Percentiles rank a stretch among this genome's conserved stretches.
Evolutionary conservation across 1,284 basidiomycete genomes (phyloP).

Genomic region (Pseudozyma tsukubaensis): DNA sequence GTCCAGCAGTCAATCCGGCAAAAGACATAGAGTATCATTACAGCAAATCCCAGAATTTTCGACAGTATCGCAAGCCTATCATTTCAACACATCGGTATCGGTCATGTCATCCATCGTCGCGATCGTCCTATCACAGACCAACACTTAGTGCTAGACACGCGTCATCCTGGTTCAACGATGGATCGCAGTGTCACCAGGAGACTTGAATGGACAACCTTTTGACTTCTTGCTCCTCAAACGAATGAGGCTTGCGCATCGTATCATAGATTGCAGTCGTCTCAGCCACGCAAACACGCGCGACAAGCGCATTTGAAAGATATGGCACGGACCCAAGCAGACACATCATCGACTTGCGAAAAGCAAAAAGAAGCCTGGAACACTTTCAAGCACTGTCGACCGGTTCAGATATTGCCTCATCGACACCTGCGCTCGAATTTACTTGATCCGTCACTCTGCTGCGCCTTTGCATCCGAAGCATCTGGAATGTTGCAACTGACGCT

Average conservation of each 20-base stretch:
- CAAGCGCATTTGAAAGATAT: too few relatives aligned
- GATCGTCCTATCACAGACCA: not conserved
- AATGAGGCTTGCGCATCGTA: too few relatives aligned
- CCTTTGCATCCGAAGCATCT: not conserved
- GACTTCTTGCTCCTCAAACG: not conserved
- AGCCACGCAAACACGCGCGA: too few relatives aligned
- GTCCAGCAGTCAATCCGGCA: not conserved
- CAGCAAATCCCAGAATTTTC: not conserved
- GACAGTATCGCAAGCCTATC: not conserved
- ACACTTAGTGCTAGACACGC: not conserved
- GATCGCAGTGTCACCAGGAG: too few relatives aligned
- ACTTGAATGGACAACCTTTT: not conserved
- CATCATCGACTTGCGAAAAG: too few relatives aligned
- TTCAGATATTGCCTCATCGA: not conserved
- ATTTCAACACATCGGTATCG: not conserved
- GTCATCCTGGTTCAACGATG: not conserved
- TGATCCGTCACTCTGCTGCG: not conserved
- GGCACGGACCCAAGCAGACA: too few relatives aligned
- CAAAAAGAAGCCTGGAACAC: too few relatives aligned
- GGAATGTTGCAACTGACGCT: constrained; percentile 7
- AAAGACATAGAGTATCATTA: not conserved
- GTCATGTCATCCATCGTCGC: not conserved
- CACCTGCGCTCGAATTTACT: not conserved
- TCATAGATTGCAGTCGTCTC: too few relatives aligned
- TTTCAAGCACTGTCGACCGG: too few relatives aligned